Base-by-base conservation (phyloP, 108 stramenopile genomes). In the Pseudonitzschia pungens region DNA sequence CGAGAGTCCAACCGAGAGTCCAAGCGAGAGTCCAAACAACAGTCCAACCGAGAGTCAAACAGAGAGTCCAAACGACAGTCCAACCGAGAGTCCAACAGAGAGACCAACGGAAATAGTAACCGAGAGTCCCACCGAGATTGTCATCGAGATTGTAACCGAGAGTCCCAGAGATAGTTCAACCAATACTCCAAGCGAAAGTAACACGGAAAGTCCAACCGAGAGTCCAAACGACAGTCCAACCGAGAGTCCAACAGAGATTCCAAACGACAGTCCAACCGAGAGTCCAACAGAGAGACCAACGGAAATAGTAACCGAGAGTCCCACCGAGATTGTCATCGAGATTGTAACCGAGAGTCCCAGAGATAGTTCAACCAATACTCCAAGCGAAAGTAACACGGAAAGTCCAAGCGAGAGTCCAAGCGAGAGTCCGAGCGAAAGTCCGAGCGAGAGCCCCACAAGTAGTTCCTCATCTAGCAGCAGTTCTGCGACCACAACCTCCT, bases 281-380 rank as follows among this genome's bases (percentile, higher is more conserved):
- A 21, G 52, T 53, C 52, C 52, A 21, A 21, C 14, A 8, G n/a
- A 21, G 52, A 21, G n/a, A 9, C 52, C 52, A 9, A 53, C 14
- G 14, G 52, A 53, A 20, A 53, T 5, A 16, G 14, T 18, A 16
- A 21, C 52, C 52, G 52, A 20, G 5, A 21, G 4, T 18, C 52
- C 52, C 5, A 53, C 52, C 52, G 11, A 6, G 11, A 5, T 53
- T 53, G 52, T 53, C n/a, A 4, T 27, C 4, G n/a, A n/a, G n/a
- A n/a, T n/a, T n/a, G n/a, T n/a, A n/a, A n/a, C 33, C 65, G 65
- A 41, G 2, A 41, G 24, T 41, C 65, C 65, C 36, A 65, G n/a
- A n/a, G n/a, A n/a, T n/a, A n/a, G n/a, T n/a, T n/a, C n/a, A n/a
- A n/a, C n/a, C n/a, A n/a, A n/a, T n/a, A 21, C 12, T 45, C 66